Evolutionary conservation across 768 basidiomycete genomes (phyloP).

Genomic region (Xerocomus brunneocitrinus): DNA sequence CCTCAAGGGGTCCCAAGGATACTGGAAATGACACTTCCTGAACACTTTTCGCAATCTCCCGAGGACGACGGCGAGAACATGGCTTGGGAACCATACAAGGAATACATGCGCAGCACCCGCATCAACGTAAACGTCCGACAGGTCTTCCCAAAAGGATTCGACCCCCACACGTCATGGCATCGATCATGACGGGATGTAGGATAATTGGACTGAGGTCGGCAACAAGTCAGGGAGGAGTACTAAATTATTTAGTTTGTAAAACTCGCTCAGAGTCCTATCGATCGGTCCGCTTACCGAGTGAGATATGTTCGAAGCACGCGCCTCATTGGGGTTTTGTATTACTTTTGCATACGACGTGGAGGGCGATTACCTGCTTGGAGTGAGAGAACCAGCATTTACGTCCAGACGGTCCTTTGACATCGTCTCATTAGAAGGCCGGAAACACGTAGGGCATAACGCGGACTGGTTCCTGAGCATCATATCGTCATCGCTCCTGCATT

Average conservation of each 20-base stretch:
- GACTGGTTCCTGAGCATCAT: slow-evolving; percentile 3
- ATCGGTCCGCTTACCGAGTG: slow-evolving; percentile 9
- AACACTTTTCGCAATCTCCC: slow-evolving; percentile 38
- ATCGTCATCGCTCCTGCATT: not conserved
- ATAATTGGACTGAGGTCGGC: not conserved
- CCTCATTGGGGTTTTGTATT: not conserved
- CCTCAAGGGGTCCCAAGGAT: slow-evolving; percentile 78
- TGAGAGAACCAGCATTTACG: not conserved
- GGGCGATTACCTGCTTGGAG: not conserved
- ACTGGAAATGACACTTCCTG: slow-evolving; percentile 73
- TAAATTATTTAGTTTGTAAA: not conserved
- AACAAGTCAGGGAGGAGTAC: not conserved
- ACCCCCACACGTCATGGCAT: slow-evolving; percentile 22
- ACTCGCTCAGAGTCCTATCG: slow-evolving; percentile 5
- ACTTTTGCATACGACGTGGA: not conserved
- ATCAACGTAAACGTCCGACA: slow-evolving; percentile 94
- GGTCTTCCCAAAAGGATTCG: slow-evolving; percentile 73
- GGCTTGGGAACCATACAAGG: slow-evolving; percentile 59
- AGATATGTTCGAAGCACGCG: slow-evolving; percentile 4
- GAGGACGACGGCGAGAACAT: slow-evolving; percentile 24
- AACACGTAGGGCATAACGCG: not conserved
- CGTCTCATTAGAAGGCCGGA: slow-evolving; percentile 7
- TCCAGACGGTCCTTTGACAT: slow-evolving; percentile 23
- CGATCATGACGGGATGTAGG: not conserved
- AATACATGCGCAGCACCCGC: slow-evolving; percentile 63